A percentile compares a stretch with the other conserved stretches of the same genome.
These are phyloP conservation scores for Exserohilum rostratum DNA, from an alignment of 2,329 filamentous ascomycete genomes.

Conservation along the genomic window DNA sequence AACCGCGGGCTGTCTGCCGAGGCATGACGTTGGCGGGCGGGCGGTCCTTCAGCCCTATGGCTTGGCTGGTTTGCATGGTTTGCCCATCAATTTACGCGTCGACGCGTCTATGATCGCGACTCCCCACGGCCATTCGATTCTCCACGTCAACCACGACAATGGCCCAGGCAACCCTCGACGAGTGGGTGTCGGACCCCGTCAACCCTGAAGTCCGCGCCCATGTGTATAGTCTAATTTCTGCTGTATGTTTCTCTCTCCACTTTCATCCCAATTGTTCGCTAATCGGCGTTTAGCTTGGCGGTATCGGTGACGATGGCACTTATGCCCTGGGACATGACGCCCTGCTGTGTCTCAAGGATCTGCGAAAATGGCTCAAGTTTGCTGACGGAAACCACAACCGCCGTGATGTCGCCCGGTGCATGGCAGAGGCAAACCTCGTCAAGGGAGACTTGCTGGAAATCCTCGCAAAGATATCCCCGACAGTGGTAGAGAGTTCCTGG, in stretches of 20 bases:
- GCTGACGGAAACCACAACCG: slow-evolving; percentile 93
- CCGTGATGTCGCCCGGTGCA: slow-evolving; percentile 90
- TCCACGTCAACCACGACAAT: slow-evolving; percentile 41
- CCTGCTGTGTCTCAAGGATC: slow-evolving; percentile 85
- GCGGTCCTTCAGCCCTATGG: slow-evolving; percentile 4
- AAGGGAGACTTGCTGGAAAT: slow-evolving; percentile 90
- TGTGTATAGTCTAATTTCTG: slow-evolving; percentile 90
- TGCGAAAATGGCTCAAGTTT: slow-evolving; percentile 93
- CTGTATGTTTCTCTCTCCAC: slow-evolving; percentile 62
- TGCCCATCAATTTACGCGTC: slow-evolving; percentile 42
- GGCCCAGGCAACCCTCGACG: slow-evolving; percentile 50
- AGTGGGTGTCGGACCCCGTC: slow-evolving; percentile 60
- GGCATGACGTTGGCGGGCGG: slow-evolving; percentile 26
- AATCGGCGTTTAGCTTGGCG: slow-evolving; percentile 72
- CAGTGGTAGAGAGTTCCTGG: slow-evolving; percentile 72
- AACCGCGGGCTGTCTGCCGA: slow-evolving; percentile 32
- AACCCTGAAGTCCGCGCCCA: slow-evolving; percentile 93
- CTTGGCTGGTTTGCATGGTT: slow-evolving; percentile 36
- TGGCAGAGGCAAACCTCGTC: slow-evolving; percentile 91
- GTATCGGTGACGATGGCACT: slow-evolving; percentile 77
- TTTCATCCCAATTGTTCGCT: slow-evolving; percentile 9
- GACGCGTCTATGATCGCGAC: slow-evolving; percentile 35
- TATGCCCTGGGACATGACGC: slow-evolving; percentile 95
- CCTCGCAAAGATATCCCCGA: slow-evolving; percentile 74
- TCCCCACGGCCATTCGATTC: slow-evolving; percentile 1